These are phyloP conservation scores for Trichoderma gamsii DNA, from an alignment of 495 filamentous ascomycete species.

Conservation along the genomic window DNA sequence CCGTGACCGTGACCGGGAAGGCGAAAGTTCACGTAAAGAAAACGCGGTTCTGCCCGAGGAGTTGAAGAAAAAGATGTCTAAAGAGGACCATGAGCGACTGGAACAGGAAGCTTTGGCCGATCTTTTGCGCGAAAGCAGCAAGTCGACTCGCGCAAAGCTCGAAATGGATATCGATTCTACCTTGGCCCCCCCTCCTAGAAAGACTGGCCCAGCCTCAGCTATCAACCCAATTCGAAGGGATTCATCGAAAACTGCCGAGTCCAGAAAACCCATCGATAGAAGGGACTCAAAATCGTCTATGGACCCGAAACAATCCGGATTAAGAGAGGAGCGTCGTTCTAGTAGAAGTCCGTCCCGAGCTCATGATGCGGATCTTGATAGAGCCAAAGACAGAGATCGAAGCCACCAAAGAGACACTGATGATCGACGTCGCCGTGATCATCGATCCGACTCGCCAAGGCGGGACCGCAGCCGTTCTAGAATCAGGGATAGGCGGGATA, in stretches of 20 bases:
- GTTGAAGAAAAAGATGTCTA: slow-evolving; percentile 43
- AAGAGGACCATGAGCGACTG: slow-evolving; percentile 48
- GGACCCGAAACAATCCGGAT: slow-evolving; percentile 10
- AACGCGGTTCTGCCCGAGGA: slow-evolving; percentile 29
- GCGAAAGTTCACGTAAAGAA: slow-evolving; percentile 22
- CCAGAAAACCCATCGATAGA: slow-evolving; percentile 29
- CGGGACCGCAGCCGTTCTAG: slow-evolving; percentile 18
- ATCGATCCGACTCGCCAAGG: slow-evolving; percentile 22
- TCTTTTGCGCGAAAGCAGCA: slow-evolving; percentile 48
- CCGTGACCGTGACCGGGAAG: slow-evolving; percentile 28
- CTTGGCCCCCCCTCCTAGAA: slow-evolving; percentile 48
- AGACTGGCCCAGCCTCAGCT: slow-evolving; percentile 46
- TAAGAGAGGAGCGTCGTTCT: slow-evolving; percentile 15
- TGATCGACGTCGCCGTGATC: slow-evolving; percentile 20
- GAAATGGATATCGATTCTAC: slow-evolving; percentile 49
- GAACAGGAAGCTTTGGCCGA: slow-evolving; percentile 51
- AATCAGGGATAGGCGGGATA: slow-evolving; percentile 21
- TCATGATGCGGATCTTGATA: slow-evolving; percentile 26
- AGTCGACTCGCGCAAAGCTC: slow-evolving; percentile 34
- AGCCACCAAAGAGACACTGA: slow-evolving; percentile 23
- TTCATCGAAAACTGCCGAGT: slow-evolving; percentile 35
- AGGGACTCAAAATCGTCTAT: slow-evolving; percentile 20
- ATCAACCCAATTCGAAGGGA: slow-evolving; percentile 47
- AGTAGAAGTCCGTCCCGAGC: slow-evolving; percentile 19
- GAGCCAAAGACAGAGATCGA: slow-evolving; percentile 26